Evolutionary conservation across 345 rosid species (phyloP).

Genomic region (Alliaria petiolata): DNA sequence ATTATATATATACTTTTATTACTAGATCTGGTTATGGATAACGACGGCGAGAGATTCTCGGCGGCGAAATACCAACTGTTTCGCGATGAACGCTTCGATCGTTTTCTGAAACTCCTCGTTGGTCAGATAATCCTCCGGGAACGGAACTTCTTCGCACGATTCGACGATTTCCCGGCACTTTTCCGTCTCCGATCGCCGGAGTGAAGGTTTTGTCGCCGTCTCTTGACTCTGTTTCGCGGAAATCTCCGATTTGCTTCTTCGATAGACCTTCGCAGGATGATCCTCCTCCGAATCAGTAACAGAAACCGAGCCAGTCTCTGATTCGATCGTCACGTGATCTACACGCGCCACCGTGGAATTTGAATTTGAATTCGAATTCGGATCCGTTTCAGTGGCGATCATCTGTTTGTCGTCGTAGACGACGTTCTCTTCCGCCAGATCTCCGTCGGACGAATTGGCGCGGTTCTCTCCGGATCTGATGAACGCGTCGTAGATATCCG

Average conservation of each 20-base stretch:
- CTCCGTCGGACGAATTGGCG: background rate
- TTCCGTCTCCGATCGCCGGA: conserved; percentile 55
- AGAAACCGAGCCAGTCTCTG: background rate
- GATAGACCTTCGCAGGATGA: conserved; percentile 11
- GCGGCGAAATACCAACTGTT: conserved; percentile 56
- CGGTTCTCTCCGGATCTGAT: conserved; percentile 37
- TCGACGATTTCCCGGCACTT: conserved; percentile 19
- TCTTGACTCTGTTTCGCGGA: conserved; percentile 11
- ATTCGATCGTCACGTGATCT: background rate
- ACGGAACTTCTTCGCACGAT: background rate
- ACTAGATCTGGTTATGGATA: conserved; percentile 12
- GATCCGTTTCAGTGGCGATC: background rate
- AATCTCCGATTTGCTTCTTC: conserved; percentile 41
- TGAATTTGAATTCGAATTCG: background rate
- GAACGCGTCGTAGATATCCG: conserved; percentile 41
- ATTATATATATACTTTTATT: background rate
- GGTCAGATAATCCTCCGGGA: conserved; percentile 48
- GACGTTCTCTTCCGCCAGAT: conserved; percentile 36
- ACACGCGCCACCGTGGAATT: conserved; percentile 22
- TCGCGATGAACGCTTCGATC: conserved; percentile 70
- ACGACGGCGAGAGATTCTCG: conserved; percentile 32
- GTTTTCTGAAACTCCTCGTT: conserved; percentile 67
- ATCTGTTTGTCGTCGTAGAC: conserved; percentile 32
- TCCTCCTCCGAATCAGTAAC: conserved; percentile 5
- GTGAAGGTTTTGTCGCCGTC: conserved; percentile 11